Evolutionary conservation across 352 stramenopile species (phyloP).

Genomic region (Globisporangium perplexum): DNA sequence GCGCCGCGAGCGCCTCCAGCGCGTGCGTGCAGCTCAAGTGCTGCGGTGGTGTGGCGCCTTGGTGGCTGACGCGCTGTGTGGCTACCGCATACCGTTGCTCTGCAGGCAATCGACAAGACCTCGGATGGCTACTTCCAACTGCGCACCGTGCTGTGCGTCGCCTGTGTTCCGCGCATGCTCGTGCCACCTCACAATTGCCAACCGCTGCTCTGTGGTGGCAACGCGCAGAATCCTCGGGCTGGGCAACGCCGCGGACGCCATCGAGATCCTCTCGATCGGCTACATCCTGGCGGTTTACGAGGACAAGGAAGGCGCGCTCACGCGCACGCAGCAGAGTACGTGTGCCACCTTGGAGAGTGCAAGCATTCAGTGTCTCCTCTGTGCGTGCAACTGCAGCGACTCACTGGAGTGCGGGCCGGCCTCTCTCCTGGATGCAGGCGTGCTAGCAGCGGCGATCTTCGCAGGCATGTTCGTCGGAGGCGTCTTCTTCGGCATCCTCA

Average conservation of each 20-base stretch:
- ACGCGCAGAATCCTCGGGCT: slow-evolving; percentile 57
- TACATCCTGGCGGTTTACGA: slow-evolving; percentile 88
- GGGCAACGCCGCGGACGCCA: slow-evolving; percentile 86
- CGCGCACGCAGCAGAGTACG: slow-evolving; percentile 47
- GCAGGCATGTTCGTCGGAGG: slow-evolving; percentile 88
- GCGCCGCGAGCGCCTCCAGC: slow-evolving; percentile 12
- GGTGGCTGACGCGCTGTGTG: not conserved
- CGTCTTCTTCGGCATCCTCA: slow-evolving; percentile 64
- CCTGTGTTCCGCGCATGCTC: not conserved
- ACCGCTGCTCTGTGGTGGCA: not conserved
- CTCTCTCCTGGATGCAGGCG: slow-evolving; percentile 27
- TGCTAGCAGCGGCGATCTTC: slow-evolving; percentile 84
- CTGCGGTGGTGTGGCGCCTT: not conserved
- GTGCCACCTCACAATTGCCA: too few species aligned
- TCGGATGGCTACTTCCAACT: slow-evolving; percentile 64
- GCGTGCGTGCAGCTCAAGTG: slow-evolving; percentile 2
- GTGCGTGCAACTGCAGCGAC: not conserved
- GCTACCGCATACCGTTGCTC: not conserved
- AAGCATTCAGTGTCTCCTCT: not conserved
- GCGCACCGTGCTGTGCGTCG: slow-evolving; percentile 54
- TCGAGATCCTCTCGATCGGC: slow-evolving; percentile 89
- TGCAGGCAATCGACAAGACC: slow-evolving; percentile 49
- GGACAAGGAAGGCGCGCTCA: slow-evolving; percentile 59
- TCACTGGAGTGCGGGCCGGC: not conserved
- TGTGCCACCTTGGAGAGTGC: not conserved